Conservation (phyloP, 2,329 filamentous ascomycete species). For the Pseudogymnoascus sp. region DNA sequence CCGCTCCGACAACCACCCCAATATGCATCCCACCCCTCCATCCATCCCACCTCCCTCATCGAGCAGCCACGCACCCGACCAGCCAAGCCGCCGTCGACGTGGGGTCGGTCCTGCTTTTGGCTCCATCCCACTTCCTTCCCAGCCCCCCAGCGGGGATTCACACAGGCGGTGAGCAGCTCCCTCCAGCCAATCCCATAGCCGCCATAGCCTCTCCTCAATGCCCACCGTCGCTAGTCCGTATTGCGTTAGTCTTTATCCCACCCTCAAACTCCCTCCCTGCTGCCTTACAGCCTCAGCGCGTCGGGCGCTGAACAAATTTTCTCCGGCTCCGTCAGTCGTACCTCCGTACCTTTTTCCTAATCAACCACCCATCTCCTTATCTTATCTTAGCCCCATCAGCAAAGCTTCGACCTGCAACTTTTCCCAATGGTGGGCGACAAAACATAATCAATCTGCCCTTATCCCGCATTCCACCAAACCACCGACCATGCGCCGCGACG, state of each 20-base stretch:
- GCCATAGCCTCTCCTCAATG: neutral
- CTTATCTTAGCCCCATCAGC: slow-evolving; percentile 7
- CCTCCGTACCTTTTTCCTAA: neutral
- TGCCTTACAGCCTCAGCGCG: slow-evolving; percentile 2
- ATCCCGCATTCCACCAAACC: neutral
- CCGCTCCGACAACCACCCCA: neutral
- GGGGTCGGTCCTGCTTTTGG: neutral
- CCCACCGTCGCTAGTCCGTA: neutral
- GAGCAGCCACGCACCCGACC: neutral
- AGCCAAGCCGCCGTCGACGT: slow-evolving; percentile 6
- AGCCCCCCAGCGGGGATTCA: neutral
- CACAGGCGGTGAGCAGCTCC: slow-evolving; percentile 3
- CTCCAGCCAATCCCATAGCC: neutral
- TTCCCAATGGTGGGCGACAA: slow-evolving; percentile 9
- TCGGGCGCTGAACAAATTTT: neutral
- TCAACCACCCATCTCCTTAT: neutral
- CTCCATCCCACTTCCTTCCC: neutral
- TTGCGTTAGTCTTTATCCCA: neutral
- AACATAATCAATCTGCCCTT: neutral
- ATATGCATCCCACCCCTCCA: slow-evolving; percentile 3
- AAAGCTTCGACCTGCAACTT: slow-evolving; percentile 7
- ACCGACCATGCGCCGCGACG: slow-evolving; percentile 5
- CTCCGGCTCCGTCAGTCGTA: neutral
- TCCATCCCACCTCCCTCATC: slow-evolving; percentile 3
- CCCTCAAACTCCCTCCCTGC: neutral